phyloP scores from a whole-genome alignment of 1,284 basidiomycete genomes.

The Baeospora myosura region DNA sequence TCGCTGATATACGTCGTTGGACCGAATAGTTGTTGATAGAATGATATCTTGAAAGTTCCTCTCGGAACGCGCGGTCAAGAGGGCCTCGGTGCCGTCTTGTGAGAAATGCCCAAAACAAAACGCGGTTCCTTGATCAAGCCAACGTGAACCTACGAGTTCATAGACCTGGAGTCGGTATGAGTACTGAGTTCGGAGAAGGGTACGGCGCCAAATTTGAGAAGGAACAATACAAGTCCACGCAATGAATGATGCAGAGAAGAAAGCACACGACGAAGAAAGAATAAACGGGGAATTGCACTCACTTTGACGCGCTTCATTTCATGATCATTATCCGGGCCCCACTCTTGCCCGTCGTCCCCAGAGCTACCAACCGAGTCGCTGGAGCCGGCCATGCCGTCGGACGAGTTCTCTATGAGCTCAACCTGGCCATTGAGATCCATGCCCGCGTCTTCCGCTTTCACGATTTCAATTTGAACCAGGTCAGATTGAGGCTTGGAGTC shows the following conservation, averaged over 20 bases:
- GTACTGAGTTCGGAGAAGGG: slow-evolving; percentile 16
- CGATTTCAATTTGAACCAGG: slow-evolving; percentile 3
- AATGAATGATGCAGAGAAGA: too few relatives aligned
- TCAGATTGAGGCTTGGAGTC: slow-evolving; percentile 1
- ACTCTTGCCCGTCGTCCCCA: slow-evolving; percentile 28
- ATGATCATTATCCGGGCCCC: slow-evolving; percentile 24
- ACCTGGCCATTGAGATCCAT: slow-evolving; percentile 18
- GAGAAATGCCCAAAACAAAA: slow-evolving; percentile 87
- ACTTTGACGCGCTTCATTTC: slow-evolving; percentile 37
- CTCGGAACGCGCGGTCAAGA: slow-evolving; percentile 81
- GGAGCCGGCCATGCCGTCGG: slow-evolving; percentile 9
- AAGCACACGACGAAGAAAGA: not conserved
- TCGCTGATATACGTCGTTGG: slow-evolving; percentile 83
- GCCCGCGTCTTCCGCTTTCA: slow-evolving; percentile 10
- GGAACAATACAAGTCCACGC: not conserved
- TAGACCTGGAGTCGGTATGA: slow-evolving; percentile 64
- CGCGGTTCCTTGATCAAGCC: slow-evolving; percentile 92
- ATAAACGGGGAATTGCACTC: slow-evolving; percentile 11
- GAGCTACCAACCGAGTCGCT: slow-evolving; percentile 25
- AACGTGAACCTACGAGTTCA: slow-evolving; percentile 79
- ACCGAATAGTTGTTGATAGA: slow-evolving; percentile 67
- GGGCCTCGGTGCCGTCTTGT: slow-evolving; percentile 69
- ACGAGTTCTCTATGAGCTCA: slow-evolving; percentile 19
- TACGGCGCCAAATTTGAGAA: not conserved
- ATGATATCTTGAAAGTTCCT: slow-evolving; percentile 63